These are phyloP conservation scores for Cichorium intybus DNA, from an alignment of 140 eudicot genomes.

Conservation along the genomic window DNA sequence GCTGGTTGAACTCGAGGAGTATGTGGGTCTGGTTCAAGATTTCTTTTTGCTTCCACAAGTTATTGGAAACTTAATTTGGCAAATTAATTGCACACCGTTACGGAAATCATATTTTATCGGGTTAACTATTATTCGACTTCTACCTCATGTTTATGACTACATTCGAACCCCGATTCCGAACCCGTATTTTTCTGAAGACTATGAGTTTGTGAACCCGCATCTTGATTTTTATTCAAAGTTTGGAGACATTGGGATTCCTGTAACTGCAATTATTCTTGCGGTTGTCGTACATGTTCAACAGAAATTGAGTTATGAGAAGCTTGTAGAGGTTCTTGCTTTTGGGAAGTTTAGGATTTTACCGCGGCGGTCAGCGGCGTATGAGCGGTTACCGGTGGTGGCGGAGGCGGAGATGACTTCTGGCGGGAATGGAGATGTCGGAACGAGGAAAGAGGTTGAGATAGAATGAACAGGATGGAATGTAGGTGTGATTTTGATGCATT, in stretches of 20 bases:
- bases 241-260: slow-evolving; percentile 70
- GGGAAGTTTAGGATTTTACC: slow-evolving; percentile 51
- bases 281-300: slow-evolving; percentile 63
- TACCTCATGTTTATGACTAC: slow-evolving; percentile 81
- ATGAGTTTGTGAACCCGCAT: slow-evolving; percentile 74
- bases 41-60: slow-evolving; percentile 90
- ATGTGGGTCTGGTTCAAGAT: slow-evolving; percentile 81
- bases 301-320: slow-evolving; percentile 58
- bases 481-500: background rate
- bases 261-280: slow-evolving; percentile 49
- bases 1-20: slow-evolving; percentile 79
- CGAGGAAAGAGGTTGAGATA: slow-evolving; percentile 38
- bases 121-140: slow-evolving; percentile 61
- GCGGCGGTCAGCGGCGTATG: slow-evolving; percentile 53
- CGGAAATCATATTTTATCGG: slow-evolving; percentile 66
- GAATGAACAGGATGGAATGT: slow-evolving; percentile 29
- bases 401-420: slow-evolving; percentile 86
- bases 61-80: slow-evolving; percentile 76
- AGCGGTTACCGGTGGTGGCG: slow-evolving; percentile 56
- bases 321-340: slow-evolving; percentile 38
- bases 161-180: slow-evolving; percentile 55
- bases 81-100: slow-evolving; percentile 54
- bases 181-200: slow-evolving; percentile 72
- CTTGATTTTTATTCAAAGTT: background rate
- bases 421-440: slow-evolving; percentile 23